Conservation (phyloP, 768 basidiomycete species). For the Phylloporus rhodoxanthus region DNA sequence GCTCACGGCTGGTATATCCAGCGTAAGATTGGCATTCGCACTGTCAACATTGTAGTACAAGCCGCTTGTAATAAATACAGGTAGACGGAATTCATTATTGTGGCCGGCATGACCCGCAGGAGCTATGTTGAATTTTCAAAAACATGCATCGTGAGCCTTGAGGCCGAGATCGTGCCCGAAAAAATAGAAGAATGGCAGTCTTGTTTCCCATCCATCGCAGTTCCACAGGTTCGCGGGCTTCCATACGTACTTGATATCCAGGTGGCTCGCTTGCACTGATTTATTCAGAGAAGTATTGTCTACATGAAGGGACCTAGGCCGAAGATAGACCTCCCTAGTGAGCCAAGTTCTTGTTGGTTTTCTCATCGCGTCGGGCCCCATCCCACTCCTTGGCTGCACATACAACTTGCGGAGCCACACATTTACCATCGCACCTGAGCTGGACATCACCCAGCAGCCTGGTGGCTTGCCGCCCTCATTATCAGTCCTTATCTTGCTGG, state of each 20-base stretch:
- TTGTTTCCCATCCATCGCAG: neutral
- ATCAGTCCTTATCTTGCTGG: constrained; percentile 56
- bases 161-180: neutral
- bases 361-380: constrained; percentile 37
- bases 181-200: constrained; percentile 7
- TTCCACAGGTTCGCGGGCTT: constrained; percentile 6
- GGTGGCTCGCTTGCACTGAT: constrained; percentile 16
- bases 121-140: neutral
- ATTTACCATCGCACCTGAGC: constrained; percentile 48
- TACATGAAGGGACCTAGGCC: constrained; percentile 61
- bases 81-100: neutral
- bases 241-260: constrained; percentile 2
- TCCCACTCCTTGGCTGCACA: constrained; percentile 51
- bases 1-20: neutral
- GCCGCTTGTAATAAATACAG: neutral
- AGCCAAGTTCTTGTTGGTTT: neutral
- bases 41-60: neutral
- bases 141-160: constrained; percentile 14
- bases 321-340: constrained; percentile 45
- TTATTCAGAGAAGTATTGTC: constrained; percentile 3
- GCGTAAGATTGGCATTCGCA: neutral
- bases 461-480: constrained; percentile 67
- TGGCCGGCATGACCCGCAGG: neutral
- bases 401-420: constrained; percentile 33
- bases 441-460: constrained; percentile 58